phyloP scores from a whole-genome alignment of 1,284 basidiomycete species.

The Phaffia rhodozyma region DNA sequence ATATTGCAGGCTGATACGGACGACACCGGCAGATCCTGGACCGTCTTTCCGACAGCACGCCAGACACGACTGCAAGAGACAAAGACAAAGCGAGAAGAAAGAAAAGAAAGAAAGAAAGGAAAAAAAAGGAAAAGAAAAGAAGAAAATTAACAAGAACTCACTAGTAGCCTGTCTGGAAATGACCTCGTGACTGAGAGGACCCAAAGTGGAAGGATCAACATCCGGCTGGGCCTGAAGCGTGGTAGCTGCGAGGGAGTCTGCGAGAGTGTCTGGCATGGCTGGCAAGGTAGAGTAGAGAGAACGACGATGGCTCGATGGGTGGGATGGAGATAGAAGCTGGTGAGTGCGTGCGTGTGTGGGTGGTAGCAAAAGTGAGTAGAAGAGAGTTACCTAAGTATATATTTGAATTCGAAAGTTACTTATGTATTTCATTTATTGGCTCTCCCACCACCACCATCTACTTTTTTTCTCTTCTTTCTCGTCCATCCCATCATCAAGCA shows the following conservation, averaged over 20 bases:
- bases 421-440: neutral
- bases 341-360: neutral
- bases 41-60: too few species aligned
- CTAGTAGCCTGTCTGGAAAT: conserved; percentile 86
- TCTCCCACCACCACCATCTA: neutral
- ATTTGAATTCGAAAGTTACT: too few species aligned
- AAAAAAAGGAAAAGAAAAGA: neutral
- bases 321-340: neutral
- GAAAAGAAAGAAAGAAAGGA: too few species aligned
- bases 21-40: too few species aligned
- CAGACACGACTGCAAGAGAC: neutral
- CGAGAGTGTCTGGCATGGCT: conserved; percentile 17
- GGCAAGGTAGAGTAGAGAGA: neutral
- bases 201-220: conserved; percentile 66
- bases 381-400: too few species aligned
- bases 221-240: conserved; percentile 38
- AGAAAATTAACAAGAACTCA: conserved; percentile 12
- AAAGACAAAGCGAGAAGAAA: neutral
- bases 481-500: neutral
- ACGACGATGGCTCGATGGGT: neutral
- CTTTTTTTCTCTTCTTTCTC: neutral
- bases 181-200: conserved; percentile 86
- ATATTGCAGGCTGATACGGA: too few species aligned
- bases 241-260: conserved; percentile 18
- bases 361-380: neutral